Evolutionary conservation across 1,284 basidiomycete species (phyloP).

Genomic region (Naganishia sp.): DNA sequence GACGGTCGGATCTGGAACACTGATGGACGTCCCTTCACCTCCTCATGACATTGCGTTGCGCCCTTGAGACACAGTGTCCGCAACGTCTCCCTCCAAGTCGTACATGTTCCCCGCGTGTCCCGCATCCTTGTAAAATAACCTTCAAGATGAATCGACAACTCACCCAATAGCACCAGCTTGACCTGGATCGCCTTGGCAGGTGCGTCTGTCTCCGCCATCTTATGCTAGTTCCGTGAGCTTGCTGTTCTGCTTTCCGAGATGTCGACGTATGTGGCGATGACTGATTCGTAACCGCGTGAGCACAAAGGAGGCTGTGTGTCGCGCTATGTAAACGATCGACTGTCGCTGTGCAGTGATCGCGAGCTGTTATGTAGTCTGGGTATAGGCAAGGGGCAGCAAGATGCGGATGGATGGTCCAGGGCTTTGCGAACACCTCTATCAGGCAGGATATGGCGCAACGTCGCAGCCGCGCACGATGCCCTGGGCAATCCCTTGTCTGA

Average conservation of each 20-base stretch:
- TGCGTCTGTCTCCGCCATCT: constrained; percentile 30
- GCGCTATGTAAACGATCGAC: too few relatives aligned
- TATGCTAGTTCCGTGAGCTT: neutral
- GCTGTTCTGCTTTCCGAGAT: neutral
- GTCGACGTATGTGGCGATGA: neutral
- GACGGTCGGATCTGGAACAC: too few relatives aligned
- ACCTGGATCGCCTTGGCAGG: constrained; percentile 82
- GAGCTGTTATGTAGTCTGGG: neutral
- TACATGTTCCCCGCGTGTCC: too few relatives aligned
- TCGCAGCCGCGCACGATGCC: neutral
- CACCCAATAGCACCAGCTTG: constrained; percentile 82
- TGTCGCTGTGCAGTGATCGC: neutral
- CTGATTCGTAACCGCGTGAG: neutral
- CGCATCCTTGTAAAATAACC: too few relatives aligned
- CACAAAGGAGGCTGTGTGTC: constrained; percentile 4
- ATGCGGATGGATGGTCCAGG: neutral
- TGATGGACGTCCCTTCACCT: too few relatives aligned
- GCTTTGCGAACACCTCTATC: neutral
- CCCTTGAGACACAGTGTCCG: too few relatives aligned
- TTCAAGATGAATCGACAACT: constrained; percentile 39
- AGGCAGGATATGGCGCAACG: neutral
- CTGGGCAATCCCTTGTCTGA: neutral
- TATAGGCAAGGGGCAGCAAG: neutral
- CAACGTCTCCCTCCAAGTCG: too few relatives aligned
- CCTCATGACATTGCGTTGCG: too few relatives aligned